phyloP scores from a whole-genome alignment of 1,139 yeast species.

The Wickerhamomyces sp. region DNA sequence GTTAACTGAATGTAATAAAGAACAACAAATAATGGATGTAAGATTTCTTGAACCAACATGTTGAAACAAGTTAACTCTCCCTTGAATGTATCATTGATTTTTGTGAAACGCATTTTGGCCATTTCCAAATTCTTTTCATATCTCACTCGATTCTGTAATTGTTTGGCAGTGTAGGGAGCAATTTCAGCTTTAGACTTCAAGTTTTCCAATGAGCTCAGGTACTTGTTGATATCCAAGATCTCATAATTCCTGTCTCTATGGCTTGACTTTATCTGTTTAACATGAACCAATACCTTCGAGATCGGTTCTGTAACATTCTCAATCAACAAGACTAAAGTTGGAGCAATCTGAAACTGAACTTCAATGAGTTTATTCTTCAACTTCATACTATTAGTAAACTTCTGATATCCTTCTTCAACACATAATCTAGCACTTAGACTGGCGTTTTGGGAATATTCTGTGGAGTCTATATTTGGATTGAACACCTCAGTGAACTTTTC shows the following conservation, averaged over 20 bases:
- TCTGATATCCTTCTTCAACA: background rate
- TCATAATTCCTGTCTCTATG: slow-evolving; percentile 30
- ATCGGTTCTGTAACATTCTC: slow-evolving; percentile 22
- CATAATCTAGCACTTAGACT: background rate
- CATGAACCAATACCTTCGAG: slow-evolving; percentile 18
- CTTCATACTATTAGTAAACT: slow-evolving; percentile 1
- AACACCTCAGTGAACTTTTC: slow-evolving; percentile 24
- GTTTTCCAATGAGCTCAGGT: slow-evolving; percentile 9
- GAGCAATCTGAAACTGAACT: slow-evolving; percentile 16
- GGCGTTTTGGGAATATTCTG: background rate
- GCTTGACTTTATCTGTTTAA: slow-evolving; percentile 26
- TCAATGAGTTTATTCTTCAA: slow-evolving; percentile 6
- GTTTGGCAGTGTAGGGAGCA: slow-evolving; percentile 29
- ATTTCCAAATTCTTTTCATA: slow-evolving; percentile 20
- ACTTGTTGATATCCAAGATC: slow-evolving; percentile 35
- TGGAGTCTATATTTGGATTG: slow-evolving; percentile 10
- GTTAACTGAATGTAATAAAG: slow-evolving; percentile 32
- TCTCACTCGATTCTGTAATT: slow-evolving; percentile 33
- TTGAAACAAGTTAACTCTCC: slow-evolving; percentile 36
- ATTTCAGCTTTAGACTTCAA: slow-evolving; percentile 9
- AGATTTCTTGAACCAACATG: slow-evolving; percentile 21
- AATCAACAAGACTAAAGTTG: slow-evolving; percentile 19
- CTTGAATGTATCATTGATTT: slow-evolving; percentile 32
- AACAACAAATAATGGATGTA: slow-evolving; percentile 23
- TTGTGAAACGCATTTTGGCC: slow-evolving; percentile 28